Conservation (phyloP, 495 filamentous ascomycete genomes). For the Tetracladium setigerum region DNA sequence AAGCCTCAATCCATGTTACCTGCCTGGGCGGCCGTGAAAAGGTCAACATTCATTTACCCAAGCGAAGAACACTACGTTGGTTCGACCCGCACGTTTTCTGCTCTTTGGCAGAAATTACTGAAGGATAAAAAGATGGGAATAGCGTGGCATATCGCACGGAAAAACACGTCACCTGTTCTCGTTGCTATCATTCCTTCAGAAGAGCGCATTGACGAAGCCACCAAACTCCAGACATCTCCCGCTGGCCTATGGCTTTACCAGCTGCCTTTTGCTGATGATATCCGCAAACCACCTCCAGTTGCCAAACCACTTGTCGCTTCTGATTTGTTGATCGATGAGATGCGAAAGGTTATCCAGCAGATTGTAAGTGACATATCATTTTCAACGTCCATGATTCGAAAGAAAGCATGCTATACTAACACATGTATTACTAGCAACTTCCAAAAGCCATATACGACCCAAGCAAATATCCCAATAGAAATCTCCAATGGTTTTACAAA, state of each 20-base stretch:
- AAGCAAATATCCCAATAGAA: conserved; percentile 83
- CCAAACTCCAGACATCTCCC: conserved; percentile 44
- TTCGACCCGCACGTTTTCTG: conserved; percentile 86
- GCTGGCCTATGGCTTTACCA: conserved; percentile 86
- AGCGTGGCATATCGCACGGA: conserved; percentile 82
- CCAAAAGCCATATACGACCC: conserved; percentile 81
- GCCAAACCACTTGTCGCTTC: conserved; percentile 48
- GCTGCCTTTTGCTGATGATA: conserved; percentile 85
- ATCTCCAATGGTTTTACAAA: conserved; percentile 95
- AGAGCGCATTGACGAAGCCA: conserved; percentile 52
- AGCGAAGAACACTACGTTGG: conserved; percentile 85
- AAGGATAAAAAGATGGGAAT: conserved; percentile 70
- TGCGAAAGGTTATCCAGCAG: conserved; percentile 76
- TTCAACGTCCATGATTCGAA: too few species aligned
- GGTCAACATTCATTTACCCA: conserved; percentile 88
- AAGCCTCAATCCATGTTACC: conserved; percentile 70
- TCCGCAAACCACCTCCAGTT: conserved; percentile 60
- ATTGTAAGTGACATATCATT: too few species aligned
- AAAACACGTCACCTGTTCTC: conserved; percentile 67
- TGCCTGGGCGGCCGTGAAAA: conserved; percentile 78
- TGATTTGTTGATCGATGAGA: conserved; percentile 65
- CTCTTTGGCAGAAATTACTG: conserved; percentile 80
- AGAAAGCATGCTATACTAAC: too few species aligned
- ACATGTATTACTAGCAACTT: conserved; percentile 51
- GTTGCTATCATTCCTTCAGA: conserved; percentile 73